Evolutionary conservation across 2,329 filamentous ascomycete species (phyloP), one percentile per base, ranked within the genome.

Genomic region (Neofusicoccum umdonicola): DNA sequence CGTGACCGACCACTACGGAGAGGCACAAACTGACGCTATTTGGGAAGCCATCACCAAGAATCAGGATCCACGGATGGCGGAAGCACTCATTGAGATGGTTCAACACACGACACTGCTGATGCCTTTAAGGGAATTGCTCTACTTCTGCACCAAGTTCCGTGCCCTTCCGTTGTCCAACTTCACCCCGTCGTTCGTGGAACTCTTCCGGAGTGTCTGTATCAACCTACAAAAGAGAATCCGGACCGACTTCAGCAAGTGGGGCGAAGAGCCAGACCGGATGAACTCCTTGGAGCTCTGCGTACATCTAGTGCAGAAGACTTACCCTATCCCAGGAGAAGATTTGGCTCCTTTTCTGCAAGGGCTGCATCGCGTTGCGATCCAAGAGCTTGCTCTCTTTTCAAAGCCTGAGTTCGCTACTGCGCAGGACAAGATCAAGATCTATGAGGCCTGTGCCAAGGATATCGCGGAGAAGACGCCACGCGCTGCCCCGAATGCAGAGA

Each of bases 31-130:
- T 0, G 90, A 97, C 72, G 84, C 86, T 15, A 86, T 97, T 67
- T 98, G 94, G 94, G 87, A 89, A 66, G 91, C 91, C 0, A 87
- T 97, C 58, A 89, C 86, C 5, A 87, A 88, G 27, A 93, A 90
- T 66, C 92, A 93, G 71, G 93, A 98, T 74, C 89, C 91, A 3
- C 86, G 93, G 64, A 88, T 94, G n/a, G 88, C 91, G 7, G 88
- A 93, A 57, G 93, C 93, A 34, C 85, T 96, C 27, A 82, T 93
- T 54, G 82, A 83, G 17, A 90, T 96, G 86, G 78, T 89, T 31
- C 73, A 73, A 15, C 76, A 76, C 42, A 82, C 85, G 8, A 77
- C 83, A 60, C 72, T 72, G 8, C 79, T 85, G 67, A 78, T 77
- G 73, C 75, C 71, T 41, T 67, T 66, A 66, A 74, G 67, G 65